A percentile compares a stretch with the other conserved stretches of the same genome.
phyloP scores from a whole-genome alignment of 345 rosid genomes.

The Bruguiera parviflora region DNA sequence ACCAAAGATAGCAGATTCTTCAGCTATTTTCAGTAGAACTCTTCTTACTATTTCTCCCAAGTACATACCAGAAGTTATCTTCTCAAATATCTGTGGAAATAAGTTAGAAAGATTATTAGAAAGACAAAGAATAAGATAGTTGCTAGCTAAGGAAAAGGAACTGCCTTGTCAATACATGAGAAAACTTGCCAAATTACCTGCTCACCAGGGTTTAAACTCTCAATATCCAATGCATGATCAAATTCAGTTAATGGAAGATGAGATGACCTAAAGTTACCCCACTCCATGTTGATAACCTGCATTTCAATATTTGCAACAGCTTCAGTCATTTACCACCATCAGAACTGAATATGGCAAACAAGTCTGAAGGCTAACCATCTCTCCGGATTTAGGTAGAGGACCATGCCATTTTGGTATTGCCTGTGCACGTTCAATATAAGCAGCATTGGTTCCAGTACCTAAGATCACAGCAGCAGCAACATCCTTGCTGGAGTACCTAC shows the following conservation, averaged over 20 bases:
- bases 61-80: slow-evolving; percentile 92
- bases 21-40: slow-evolving; percentile 77
- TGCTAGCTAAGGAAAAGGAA: background rate
- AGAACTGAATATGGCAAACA: slow-evolving; percentile 1
- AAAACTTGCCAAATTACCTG: slow-evolving; percentile 45
- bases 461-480: slow-evolving; percentile 84
- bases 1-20: slow-evolving; percentile 86
- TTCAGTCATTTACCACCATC: background rate
- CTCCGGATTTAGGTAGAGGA: slow-evolving; percentile 71
- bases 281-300: slow-evolving; percentile 96
- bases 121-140: background rate
- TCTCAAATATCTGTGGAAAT: slow-evolving; percentile 71
- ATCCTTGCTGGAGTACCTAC: slow-evolving; percentile 66
- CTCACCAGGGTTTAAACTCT: slow-evolving; percentile 88
- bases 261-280: slow-evolving; percentile 95
- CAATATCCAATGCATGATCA: slow-evolving; percentile 69
- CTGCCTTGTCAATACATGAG: background rate
- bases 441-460: slow-evolving; percentile 97
- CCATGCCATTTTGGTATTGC: slow-evolving; percentile 97
- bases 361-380: slow-evolving; percentile 57
- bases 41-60: slow-evolving; percentile 90
- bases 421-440: slow-evolving; percentile 83
- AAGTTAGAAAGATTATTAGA: background rate
- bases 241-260: slow-evolving; percentile 84
- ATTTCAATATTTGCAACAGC: slow-evolving; percentile 7